Percentiles rank a stretch among this genome's conserved stretches.
phyloP scores from a whole-genome alignment of 2,329 filamentous ascomycete genomes.

The Aureobasidium sp. region DNA sequence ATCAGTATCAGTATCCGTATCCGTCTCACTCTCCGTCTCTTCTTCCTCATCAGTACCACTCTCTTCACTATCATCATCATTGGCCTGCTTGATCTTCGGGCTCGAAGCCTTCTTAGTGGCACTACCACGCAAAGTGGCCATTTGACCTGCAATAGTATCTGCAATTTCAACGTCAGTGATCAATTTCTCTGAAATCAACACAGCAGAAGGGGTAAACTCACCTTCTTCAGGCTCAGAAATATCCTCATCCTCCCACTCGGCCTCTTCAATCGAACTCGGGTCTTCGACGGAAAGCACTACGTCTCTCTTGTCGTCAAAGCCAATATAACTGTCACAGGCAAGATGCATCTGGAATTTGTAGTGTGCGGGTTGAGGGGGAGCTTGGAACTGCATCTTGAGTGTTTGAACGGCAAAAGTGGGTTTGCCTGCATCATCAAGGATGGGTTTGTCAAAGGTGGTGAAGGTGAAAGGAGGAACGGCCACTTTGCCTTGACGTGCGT shows the following conservation, averaged over 20 bases:
- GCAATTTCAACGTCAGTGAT: constrained; percentile 15
- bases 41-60: constrained; percentile 29
- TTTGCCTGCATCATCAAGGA: constrained; percentile 69
- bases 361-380: constrained; percentile 81
- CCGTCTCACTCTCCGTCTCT: constrained; percentile 26
- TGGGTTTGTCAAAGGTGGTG: constrained; percentile 79
- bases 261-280: constrained; percentile 69
- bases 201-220: constrained; percentile 40
- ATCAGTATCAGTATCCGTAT: constrained; percentile 65
- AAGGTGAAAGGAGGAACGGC: constrained; percentile 97
- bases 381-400: constrained; percentile 93
- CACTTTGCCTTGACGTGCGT: constrained; percentile 90
- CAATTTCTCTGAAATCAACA: not conserved
- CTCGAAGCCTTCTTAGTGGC: constrained; percentile 18
- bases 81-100: constrained; percentile 2
- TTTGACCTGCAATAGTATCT: constrained; percentile 31
- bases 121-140: constrained; percentile 28
- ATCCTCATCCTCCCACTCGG: constrained; percentile 54
- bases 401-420: constrained; percentile 95
- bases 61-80: constrained; percentile 28
- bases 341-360: constrained; percentile 94
- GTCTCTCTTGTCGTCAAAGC: constrained; percentile 87
- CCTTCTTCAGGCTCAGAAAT: constrained; percentile 98
- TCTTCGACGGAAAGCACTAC: constrained; percentile 86
- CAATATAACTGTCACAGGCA: constrained; percentile 89